Evolutionary conservation across 2,329 filamentous ascomycete species (phyloP).

Genomic region (Fusarium verticillioides): DNA sequence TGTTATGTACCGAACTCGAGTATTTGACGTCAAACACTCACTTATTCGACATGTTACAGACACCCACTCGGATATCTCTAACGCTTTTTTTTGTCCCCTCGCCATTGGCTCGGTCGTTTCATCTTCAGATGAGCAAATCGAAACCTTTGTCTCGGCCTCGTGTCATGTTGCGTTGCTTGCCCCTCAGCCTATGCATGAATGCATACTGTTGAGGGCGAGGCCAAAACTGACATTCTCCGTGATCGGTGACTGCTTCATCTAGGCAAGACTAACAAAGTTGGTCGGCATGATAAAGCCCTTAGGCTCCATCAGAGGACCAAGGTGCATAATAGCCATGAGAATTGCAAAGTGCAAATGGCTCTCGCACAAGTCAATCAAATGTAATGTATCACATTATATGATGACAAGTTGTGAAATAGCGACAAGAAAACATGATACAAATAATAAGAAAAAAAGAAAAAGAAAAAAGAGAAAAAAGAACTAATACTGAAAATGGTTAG

Average conservation of each 20-base stretch:
- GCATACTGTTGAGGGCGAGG: not conserved
- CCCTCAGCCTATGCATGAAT: constrained; percentile 17
- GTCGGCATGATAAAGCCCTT: constrained; percentile 12
- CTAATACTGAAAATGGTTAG: not conserved
- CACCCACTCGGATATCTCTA: constrained; percentile 21
- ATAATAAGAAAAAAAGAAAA: not conserved
- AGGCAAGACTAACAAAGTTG: not conserved
- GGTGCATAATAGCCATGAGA: constrained; percentile 20
- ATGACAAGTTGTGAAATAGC: constrained; percentile 8
- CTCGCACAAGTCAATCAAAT: constrained; percentile 31
- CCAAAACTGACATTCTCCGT: constrained; percentile 16
- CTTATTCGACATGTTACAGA: constrained; percentile 21
- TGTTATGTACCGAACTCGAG: not conserved
- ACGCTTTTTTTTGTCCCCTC: constrained; percentile 18
- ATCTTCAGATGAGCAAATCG: constrained; percentile 17
- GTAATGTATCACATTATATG: constrained; percentile 29
- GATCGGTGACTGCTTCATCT: not conserved
- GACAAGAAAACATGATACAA: not conserved
- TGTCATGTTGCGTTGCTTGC: constrained; percentile 16
- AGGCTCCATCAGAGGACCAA: constrained; percentile 19
- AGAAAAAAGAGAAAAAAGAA: constrained; percentile 5
- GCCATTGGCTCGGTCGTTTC: constrained; percentile 24
- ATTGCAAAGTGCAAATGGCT: not conserved
- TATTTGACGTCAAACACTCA: constrained; percentile 22
- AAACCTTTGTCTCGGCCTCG: constrained; percentile 32